These are phyloP conservation scores for Pilasporangium apinafurcum DNA, from an alignment of 352 stramenopile genomes.

Conservation along the genomic window DNA sequence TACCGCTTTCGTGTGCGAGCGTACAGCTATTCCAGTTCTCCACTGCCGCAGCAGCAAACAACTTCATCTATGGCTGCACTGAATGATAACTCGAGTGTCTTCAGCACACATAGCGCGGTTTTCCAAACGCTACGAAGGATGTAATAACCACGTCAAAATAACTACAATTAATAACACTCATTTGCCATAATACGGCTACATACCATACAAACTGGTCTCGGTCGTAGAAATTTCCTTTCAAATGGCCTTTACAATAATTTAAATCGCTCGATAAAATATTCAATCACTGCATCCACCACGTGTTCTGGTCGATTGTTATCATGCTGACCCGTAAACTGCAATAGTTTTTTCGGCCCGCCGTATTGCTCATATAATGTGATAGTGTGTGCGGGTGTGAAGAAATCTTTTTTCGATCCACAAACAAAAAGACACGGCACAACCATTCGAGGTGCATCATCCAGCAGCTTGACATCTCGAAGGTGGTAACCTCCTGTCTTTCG, in stretches of 20 bases:
- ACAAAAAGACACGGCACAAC: conserved; percentile 58
- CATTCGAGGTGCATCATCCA: conserved; percentile 35
- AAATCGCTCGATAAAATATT: conserved; percentile 22
- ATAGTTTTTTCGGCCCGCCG: conserved; percentile 47
- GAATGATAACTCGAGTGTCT: conserved; percentile 6
- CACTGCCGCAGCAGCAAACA: neutral
- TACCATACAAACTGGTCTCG: neutral
- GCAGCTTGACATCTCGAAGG: conserved; percentile 40
- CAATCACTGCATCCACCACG: conserved; percentile 32
- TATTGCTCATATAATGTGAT: conserved; percentile 46
- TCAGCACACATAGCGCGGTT: conserved; percentile 7
- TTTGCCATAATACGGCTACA: neutral
- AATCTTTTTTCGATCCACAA: conserved; percentile 64
- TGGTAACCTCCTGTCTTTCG: conserved; percentile 52
- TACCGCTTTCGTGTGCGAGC: conserved; percentile 21
- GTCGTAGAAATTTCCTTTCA: neutral
- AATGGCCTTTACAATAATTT: neutral
- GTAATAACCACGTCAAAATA: conserved; percentile 3
- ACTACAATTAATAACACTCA: conserved; percentile 1
- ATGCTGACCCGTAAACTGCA: conserved; percentile 47
- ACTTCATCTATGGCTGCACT: neutral
- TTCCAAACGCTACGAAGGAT: conserved; percentile 22
- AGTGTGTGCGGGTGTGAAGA: conserved; percentile 59
- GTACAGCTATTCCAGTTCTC: neutral
- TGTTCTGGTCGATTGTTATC: conserved; percentile 52